Percentiles rank a stretch among this genome's conserved stretches.
Conservation (phyloP, 1,139 yeast species). For the Tardiomyces blankii region DNA sequence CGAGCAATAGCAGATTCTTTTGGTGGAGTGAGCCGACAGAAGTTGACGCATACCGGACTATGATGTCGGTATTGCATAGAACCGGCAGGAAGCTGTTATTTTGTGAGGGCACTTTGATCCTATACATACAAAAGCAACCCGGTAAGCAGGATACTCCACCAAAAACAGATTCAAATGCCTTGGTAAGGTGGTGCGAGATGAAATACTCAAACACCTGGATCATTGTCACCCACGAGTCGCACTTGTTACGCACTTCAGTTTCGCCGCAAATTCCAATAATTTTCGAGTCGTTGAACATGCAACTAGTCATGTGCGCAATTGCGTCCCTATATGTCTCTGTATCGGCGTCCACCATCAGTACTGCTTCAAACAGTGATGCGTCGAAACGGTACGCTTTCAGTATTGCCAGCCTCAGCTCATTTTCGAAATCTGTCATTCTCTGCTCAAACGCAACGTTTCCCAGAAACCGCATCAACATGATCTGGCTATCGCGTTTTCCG, state of each 20-base stretch:
- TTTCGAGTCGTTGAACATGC: slow-evolving; percentile 21
- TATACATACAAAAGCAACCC: slow-evolving; percentile 28
- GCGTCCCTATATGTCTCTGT: slow-evolving; percentile 25
- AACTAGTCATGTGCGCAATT: slow-evolving; percentile 21
- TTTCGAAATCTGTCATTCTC: slow-evolving; percentile 26
- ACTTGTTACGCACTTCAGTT: slow-evolving; percentile 24
- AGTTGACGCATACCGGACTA: slow-evolving; percentile 24
- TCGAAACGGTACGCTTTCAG: slow-evolving; percentile 21
- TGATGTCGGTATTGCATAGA: slow-evolving; percentile 25
- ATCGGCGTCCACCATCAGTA: slow-evolving; percentile 29
- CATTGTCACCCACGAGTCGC: slow-evolving; percentile 26
- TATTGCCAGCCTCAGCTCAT: slow-evolving; percentile 23
- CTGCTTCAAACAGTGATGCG: slow-evolving; percentile 23
- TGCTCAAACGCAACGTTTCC: slow-evolving; percentile 23
- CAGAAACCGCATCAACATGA: slow-evolving; percentile 25
- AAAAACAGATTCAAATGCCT: slow-evolving; percentile 27
- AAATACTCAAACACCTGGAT: slow-evolving; percentile 29
- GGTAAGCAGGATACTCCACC: slow-evolving; percentile 30
- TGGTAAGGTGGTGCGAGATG: slow-evolving; percentile 27
- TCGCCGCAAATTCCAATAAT: slow-evolving; percentile 29
- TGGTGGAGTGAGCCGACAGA: slow-evolving; percentile 24
- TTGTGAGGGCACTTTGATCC: slow-evolving; percentile 42
- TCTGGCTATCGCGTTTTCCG: slow-evolving; percentile 29
- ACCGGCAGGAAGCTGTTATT: slow-evolving; percentile 10
- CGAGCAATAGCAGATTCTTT: slow-evolving; percentile 24